Conservation (phyloP, 345 rosid species). For the Syzygium jambos region DNA sequence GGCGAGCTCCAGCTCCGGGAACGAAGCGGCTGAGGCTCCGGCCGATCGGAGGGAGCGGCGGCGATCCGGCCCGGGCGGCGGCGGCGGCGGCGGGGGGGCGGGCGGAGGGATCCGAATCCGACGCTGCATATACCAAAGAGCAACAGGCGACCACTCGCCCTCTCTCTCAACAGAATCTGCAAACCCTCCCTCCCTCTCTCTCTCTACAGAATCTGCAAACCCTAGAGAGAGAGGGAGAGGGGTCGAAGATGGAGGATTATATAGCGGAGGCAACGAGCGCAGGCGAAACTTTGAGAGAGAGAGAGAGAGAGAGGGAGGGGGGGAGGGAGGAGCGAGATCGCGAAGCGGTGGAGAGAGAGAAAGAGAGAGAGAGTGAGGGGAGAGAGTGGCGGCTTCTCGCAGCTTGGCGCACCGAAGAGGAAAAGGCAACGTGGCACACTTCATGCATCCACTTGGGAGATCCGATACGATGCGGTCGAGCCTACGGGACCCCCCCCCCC, state of each 20-base stretch:
- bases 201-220: background rate
- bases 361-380: background rate
- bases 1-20: background rate
- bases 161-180: background rate
- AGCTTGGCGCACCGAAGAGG: background rate
- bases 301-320: background rate
- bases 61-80: background rate
- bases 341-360: background rate
- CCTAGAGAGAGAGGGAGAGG: background rate
- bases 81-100: constrained; percentile 5
- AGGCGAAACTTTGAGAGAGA: background rate
- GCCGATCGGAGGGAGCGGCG: background rate
- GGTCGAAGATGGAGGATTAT: background rate
- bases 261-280: background rate
- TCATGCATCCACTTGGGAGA: background rate
- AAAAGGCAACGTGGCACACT: background rate
- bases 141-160: background rate
- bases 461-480: background rate
- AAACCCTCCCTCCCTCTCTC: background rate
- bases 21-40: background rate
- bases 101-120: constrained; percentile 19
- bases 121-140: background rate
- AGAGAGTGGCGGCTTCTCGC: background rate
- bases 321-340: background rate
- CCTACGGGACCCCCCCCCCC: background rate